phyloP scores from a whole-genome alignment of 2,329 filamentous ascomycete genomes.

The Xylariaceae sp. region DNA sequence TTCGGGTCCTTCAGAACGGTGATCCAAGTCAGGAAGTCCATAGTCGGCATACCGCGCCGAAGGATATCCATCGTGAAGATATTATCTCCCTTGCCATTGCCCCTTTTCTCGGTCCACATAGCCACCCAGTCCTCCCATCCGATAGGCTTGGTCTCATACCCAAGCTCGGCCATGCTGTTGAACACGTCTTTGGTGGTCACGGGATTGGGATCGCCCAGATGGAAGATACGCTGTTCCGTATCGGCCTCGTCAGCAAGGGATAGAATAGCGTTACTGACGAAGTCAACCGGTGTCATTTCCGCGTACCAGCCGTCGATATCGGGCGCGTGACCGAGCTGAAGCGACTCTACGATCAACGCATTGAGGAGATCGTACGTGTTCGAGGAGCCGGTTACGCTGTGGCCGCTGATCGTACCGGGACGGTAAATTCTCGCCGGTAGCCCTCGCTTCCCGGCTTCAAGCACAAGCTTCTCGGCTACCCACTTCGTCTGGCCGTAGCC shows the following conservation, averaged over 20 bases:
- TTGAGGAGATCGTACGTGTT: conserved; percentile 77
- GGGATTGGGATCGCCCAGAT: conserved; percentile 43
- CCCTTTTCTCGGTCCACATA: conserved; percentile 68
- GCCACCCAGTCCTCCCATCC: conserved; percentile 70
- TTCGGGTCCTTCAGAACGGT: conserved; percentile 69
- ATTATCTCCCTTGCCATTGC: conserved; percentile 59
- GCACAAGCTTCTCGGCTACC: conserved; percentile 72
- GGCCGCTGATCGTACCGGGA: conserved; percentile 73
- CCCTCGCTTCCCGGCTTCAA: conserved; percentile 64
- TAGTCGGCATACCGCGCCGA: conserved; percentile 73
- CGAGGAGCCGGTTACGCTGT: conserved; percentile 68
- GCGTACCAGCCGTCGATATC: conserved; percentile 71
- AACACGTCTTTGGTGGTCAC: conserved; percentile 65
- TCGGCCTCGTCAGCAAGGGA: conserved; percentile 62
- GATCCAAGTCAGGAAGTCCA: conserved; percentile 65
- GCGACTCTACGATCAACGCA: conserved; percentile 71
- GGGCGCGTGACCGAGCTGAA: conserved; percentile 66
- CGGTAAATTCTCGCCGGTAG: conserved; percentile 68
- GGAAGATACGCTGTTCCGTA: conserved; percentile 41
- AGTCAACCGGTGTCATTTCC: conserved; percentile 83
- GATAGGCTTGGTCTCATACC: conserved; percentile 64
- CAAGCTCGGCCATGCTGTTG: conserved; percentile 58
- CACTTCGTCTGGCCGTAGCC: conserved; percentile 80
- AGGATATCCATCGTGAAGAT: conserved; percentile 76
- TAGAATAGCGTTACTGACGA: conserved; percentile 70